Evolutionary conservation across 2,329 filamentous ascomycete genomes (phyloP), one percentile per base, ranked within the genome.

Genomic region (Hypoxylon sp.): DNA sequence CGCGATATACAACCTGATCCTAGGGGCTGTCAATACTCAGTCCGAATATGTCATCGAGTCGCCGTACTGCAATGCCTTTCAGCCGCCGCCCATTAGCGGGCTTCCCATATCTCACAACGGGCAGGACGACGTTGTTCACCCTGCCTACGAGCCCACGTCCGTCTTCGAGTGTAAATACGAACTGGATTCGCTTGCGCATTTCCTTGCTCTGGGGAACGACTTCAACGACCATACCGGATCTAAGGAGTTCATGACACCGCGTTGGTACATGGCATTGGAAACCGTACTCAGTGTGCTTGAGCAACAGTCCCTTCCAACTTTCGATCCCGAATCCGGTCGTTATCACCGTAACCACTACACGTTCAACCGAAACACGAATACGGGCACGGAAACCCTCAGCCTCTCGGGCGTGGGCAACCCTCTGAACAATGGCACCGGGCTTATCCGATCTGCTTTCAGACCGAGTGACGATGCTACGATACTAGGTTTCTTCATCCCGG

Each of bases 101-200:
- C 81, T 98, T 0, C 77, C 81, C 3, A 79, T 88, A 4, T 88
- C 87, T 13, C 83, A 84, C 67, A 97, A 94, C 69, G 91, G 91
- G 2, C 91, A 97, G 72, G 84, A 88, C 17, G 95, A 99, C 70
- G 76, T 73, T 7, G 95, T 99, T 0, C 92, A 97, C 68, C 95
- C 95, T 0, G 81, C 82, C 0, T 98, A 96, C 71, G 92, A 98
- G 70, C 89, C 89, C 0, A 85, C 82, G 0, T 84, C 88, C 45
- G 95, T 99, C 3, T 99, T 97, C 65, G 95, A 99, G 76, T 99
- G 95, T 84, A 99, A 99, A 77, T 99, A 98, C 75, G 95, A 99
- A 78, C 86, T 99, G 18, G 95, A 99, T 76, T 97, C 93, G 7
- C 81, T 99, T 0, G 95, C 93, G 0, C 89, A 96, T 71, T 99